Evolutionary conservation across 2,329 filamentous ascomycete genomes (phyloP).

Genomic region (Verticillium nubilum): DNA sequence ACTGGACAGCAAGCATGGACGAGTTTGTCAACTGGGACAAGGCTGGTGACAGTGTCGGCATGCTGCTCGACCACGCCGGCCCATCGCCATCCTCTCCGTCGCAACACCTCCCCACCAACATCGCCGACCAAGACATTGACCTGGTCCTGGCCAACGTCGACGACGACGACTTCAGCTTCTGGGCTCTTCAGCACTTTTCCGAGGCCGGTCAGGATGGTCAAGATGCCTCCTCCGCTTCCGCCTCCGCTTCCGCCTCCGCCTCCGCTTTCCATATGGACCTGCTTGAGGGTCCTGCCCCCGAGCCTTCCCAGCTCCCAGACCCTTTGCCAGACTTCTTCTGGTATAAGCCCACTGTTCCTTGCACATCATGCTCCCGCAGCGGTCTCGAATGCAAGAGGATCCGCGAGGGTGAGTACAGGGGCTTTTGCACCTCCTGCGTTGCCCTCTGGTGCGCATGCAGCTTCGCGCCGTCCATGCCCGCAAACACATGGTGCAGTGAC

Average conservation of each 20-base stretch:
- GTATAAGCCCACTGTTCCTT: constrained; percentile 42
- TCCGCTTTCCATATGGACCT: constrained; percentile 23
- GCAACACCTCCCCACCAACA: constrained; percentile 27
- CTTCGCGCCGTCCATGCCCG: constrained; percentile 35
- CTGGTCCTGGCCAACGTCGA: constrained; percentile 49
- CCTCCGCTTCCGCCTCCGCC: constrained; percentile 19
- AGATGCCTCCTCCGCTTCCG: neutral
- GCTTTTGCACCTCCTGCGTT: constrained; percentile 58
- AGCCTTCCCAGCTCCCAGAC: constrained; percentile 1
- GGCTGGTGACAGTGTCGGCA: constrained; percentile 31
- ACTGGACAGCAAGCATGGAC: constrained; percentile 46
- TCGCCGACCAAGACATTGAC: constrained; percentile 37
- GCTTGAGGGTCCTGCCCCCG: constrained; percentile 14
- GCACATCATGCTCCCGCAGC: constrained; percentile 43
- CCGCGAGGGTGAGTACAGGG: constrained; percentile 52
- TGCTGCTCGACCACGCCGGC: neutral
- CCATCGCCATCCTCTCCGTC: constrained; percentile 9
- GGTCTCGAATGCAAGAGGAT: constrained; percentile 57
- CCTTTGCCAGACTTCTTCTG: constrained; percentile 24
- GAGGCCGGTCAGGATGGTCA: neutral
- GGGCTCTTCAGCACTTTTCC: constrained; percentile 50
- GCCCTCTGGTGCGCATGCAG: constrained; percentile 55
- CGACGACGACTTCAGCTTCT: constrained; percentile 56
- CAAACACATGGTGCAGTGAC: constrained; percentile 9
- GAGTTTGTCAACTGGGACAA: constrained; percentile 61